Evolutionary conservation across 225 moss, liverwort and hornwort genomes (phyloP).

Genomic region (Antitrichia curtipendula): DNA sequence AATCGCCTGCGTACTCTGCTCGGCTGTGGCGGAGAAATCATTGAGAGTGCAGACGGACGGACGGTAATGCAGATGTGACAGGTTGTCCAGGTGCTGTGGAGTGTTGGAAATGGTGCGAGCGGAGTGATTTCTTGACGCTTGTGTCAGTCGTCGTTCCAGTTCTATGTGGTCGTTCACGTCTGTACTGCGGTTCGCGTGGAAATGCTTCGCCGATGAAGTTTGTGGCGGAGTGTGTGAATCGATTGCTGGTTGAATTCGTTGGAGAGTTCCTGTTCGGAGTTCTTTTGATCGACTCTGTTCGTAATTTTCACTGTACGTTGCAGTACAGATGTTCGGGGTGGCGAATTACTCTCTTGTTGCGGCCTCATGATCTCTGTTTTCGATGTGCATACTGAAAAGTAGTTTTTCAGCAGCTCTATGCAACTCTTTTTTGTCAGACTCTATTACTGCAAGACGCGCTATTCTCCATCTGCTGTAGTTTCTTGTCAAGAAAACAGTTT

Average conservation of each 20-base stretch:
- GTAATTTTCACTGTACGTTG: neutral
- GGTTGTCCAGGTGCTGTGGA: neutral
- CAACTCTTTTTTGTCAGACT: neutral
- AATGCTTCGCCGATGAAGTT: neutral
- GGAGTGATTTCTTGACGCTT: neutral
- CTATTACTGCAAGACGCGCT: neutral
- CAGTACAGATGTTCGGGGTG: neutral
- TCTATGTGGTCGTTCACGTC: neutral
- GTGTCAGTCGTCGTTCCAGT: neutral
- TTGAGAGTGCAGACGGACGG: neutral
- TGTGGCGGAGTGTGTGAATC: neutral
- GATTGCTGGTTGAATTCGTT: neutral
- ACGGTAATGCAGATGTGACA: neutral
- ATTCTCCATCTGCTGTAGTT: neutral
- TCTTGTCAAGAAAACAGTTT: neutral
- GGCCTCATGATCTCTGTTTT: neutral
- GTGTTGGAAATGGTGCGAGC: neutral
- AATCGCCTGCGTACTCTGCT: neutral
- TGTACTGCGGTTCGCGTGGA: neutral
- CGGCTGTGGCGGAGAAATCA: neutral
- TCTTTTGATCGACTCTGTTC: neutral
- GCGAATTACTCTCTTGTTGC: neutral
- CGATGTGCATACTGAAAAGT: neutral
- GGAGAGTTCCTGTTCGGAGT: neutral
- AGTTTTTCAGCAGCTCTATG: neutral